Conservation (phyloP, 1,139 yeast species). For the Yamadazyma jaroonii region DNA sequence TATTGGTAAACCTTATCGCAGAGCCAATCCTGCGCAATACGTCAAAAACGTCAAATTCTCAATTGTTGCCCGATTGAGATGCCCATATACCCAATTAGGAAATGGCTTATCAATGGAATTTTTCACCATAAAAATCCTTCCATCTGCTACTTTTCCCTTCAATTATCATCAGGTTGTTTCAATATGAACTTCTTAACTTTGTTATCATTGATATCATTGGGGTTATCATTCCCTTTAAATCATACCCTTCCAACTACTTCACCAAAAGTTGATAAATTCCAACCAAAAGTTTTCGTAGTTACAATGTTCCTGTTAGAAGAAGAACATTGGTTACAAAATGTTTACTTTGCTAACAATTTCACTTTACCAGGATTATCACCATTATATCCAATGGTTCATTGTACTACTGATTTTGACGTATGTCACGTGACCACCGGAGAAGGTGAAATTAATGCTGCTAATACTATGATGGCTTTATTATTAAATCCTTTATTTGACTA, state of each 20-base stretch:
- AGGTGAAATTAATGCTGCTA: conserved; percentile 68
- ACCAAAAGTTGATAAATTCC: conserved; percentile 6
- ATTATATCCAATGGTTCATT: conserved; percentile 53
- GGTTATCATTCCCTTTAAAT: conserved; percentile 1
- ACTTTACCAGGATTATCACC: conserved; percentile 68
- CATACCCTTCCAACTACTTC: neutral
- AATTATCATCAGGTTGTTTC: neutral
- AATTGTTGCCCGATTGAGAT: too few species aligned
- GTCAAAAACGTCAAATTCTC: too few species aligned
- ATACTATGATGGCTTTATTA: conserved; percentile 54
- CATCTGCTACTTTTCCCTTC: too few species aligned
- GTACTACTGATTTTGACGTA: conserved; percentile 50
- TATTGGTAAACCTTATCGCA: too few species aligned
- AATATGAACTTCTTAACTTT: neutral
- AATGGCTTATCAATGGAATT: neutral
- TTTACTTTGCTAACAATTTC: conserved; percentile 49
- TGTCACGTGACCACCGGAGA: conserved; percentile 69
- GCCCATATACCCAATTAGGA: neutral
- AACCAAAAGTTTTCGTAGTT: conserved; percentile 53
- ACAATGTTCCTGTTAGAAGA: conserved; percentile 58
- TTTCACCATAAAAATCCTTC: too few species aligned
- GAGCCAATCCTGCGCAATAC: too few species aligned
- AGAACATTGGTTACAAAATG: conserved; percentile 50
- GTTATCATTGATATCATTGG: neutral
- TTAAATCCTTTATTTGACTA: conserved; percentile 57